Evolutionary conservation across 768 basidiomycete species (phyloP).

Genomic region (Hebeloma cylindrosporum): DNA sequence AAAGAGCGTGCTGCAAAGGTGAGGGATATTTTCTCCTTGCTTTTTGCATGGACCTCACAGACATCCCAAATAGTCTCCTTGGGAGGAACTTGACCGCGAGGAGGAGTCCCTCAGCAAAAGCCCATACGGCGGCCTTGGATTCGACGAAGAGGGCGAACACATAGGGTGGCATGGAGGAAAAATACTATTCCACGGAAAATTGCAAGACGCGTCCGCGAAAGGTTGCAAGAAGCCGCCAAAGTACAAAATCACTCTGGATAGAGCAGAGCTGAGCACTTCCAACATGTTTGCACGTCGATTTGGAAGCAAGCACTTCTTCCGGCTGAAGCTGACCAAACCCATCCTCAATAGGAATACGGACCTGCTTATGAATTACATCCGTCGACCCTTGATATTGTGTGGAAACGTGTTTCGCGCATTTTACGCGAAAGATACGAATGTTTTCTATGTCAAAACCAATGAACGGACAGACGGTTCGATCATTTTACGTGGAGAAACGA

Average conservation of each 20-base stretch:
- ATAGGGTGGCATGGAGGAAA: conserved; percentile 62
- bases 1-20: conserved; percentile 27
- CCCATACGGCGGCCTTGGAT: conserved; percentile 42
- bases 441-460: conserved; percentile 57
- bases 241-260: conserved; percentile 47
- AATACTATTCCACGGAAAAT: conserved; percentile 50
- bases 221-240: conserved; percentile 27
- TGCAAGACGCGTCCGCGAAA: conserved; percentile 25
- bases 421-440: conserved; percentile 56
- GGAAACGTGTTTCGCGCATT: conserved; percentile 59
- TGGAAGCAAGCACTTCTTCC: conserved; percentile 60
- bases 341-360: conserved; percentile 31
- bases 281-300: conserved; percentile 58
- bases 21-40: conserved; percentile 2
- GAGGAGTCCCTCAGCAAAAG: conserved; percentile 36
- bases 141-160: conserved; percentile 31
- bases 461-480: conserved; percentile 33
- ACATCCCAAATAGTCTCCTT: conserved; percentile 47
- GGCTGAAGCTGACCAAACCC: conserved; percentile 43
- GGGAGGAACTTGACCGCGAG: conserved; percentile 62
- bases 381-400: conserved; percentile 52
- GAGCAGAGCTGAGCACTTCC: conserved; percentile 52
- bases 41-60: not conserved
- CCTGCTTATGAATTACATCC: conserved; percentile 41
- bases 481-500: conserved; percentile 18